Evolutionary conservation across 805 yeast genomes (phyloP), one percentile per base, ranked within the genome.

Genomic region (Metschnikowia koreensis): DNA sequence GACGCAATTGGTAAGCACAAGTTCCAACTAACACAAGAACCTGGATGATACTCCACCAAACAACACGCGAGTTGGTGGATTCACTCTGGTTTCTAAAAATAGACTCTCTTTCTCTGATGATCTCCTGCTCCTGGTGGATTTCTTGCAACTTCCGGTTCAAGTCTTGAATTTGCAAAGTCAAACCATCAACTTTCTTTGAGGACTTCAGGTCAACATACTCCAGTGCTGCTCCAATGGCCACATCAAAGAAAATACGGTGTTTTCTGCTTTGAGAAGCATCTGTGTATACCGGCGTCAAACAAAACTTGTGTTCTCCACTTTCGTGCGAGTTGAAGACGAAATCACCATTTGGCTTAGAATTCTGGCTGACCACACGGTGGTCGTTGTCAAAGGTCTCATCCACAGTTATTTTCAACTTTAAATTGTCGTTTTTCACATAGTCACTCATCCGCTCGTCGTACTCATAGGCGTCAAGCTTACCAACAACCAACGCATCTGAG

Each of bases 311-410:
- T 66, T 88, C 96, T 38, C 97, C 97, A 10, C 86, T 74, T 48
- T 87, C 96, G 43, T 83, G 71, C 1, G 97, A 87, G 11, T 92
- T 86, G 74, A 89, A 91, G 31, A 91, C 79, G 68, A 89, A 87
- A 55, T 84, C 85, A 13, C 90, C 88, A 38, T 67, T 69, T 11
- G 88, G 72, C 2, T 77, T 58, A 28, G 84, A 81, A 62, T 76
- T 81, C 67, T 89, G 96, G 53, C 76, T 68, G 37, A 84, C 84
- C 27, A 90, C 96, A 52, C 84, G 76, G 68, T 92, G 93, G 68
- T 87, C 81, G 65, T 84, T 83, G 70, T 90, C 96, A 62, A 92
- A 92, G 3, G 87, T 81, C 66, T 74, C 75, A 62, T 66, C 59
- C 10, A 58, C 57, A 16, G 66, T 62, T 64, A 87, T 80, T 60